Conservation (phyloP, 2,329 filamentous ascomycete species). For the Fusarium sp. region DNA sequence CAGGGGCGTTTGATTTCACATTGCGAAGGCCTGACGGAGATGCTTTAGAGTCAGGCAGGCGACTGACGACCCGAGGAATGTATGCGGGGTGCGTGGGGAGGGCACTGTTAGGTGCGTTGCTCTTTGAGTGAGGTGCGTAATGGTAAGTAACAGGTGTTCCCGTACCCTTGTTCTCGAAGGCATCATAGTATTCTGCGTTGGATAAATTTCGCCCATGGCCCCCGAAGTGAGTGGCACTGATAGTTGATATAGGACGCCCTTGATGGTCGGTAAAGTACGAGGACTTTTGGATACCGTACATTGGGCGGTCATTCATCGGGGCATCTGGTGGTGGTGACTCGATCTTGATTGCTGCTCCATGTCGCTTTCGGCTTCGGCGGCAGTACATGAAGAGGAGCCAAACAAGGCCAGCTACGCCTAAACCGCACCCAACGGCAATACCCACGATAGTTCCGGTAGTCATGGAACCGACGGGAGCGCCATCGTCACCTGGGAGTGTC, state of each 20-base stretch:
- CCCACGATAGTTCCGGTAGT: slow-evolving; percentile 67
- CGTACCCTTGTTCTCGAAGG: not conserved
- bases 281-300: slow-evolving; percentile 34
- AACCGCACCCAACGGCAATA: slow-evolving; percentile 64
- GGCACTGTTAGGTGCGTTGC: slow-evolving; percentile 17
- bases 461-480: slow-evolving; percentile 52
- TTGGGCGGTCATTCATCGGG: slow-evolving; percentile 20
- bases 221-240: no score
- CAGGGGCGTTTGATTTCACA: slow-evolving; percentile 42
- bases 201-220: slow-evolving; percentile 21
- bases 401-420: slow-evolving; percentile 60
- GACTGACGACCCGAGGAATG: slow-evolving; percentile 25
- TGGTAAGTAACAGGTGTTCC: slow-evolving; percentile 17
- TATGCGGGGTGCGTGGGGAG: slow-evolving; percentile 38
- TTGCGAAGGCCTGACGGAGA: slow-evolving; percentile 3
- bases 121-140: slow-evolving; percentile 27
- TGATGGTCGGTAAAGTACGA: slow-evolving; percentile 18
- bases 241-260: not conserved
- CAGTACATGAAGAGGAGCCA: slow-evolving; percentile 66
- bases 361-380: slow-evolving; percentile 48
- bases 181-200: slow-evolving; percentile 30
- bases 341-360: slow-evolving; percentile 28
- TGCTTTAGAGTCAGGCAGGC: not conserved
- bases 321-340: slow-evolving; percentile 19
- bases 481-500: slow-evolving; percentile 46